Percentiles rank a stretch among this genome's conserved stretches.
phyloP scores from a whole-genome alignment of 2,329 filamentous ascomycete species.

The Ophiostoma australiae region DNA sequence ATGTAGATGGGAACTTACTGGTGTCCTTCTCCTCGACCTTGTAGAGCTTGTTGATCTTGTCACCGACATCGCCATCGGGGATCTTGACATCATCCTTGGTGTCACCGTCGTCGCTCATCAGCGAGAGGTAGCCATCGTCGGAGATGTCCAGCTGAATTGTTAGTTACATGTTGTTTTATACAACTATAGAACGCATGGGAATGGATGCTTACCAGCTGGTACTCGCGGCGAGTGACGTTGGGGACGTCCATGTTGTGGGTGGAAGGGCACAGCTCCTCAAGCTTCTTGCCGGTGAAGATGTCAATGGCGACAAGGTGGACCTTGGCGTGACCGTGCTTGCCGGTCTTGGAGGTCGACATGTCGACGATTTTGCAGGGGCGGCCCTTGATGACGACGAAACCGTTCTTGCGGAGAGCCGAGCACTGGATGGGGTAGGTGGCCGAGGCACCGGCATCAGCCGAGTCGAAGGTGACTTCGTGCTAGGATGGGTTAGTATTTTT shows the following conservation, averaged over 20 bases:
- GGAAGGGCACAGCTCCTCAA: conserved; percentile 97
- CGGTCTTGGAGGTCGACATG: conserved; percentile 99
- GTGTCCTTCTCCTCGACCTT: conserved; percentile 80
- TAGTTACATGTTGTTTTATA: neutral
- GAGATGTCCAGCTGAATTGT: conserved; percentile 74
- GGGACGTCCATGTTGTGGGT: conserved; percentile 98
- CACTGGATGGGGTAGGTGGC: conserved; percentile 96
- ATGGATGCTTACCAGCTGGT: conserved; percentile 75
- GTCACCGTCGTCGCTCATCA: conserved; percentile 81
- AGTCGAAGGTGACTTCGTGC: conserved; percentile 76
- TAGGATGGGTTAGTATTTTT: conserved; percentile 33
- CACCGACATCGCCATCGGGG: conserved; percentile 82
- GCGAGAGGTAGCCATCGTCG: conserved; percentile 89
- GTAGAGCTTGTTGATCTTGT: conserved; percentile 79
- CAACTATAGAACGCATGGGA: neutral
- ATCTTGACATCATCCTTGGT: conserved; percentile 94
- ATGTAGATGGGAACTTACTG: conserved; percentile 59
- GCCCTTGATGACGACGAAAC: conserved; percentile 95
- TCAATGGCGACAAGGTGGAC: conserved; percentile 96
- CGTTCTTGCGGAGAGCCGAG: conserved; percentile 99
- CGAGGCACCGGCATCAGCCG: conserved; percentile 93
- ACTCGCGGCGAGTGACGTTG: conserved; percentile 84
- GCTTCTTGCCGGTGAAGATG: conserved; percentile 99
- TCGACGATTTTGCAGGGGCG: conserved; percentile 99
- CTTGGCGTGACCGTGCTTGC: conserved; percentile 99